phyloP scores from a whole-genome alignment of 441 rosid genomes.

The Omphalea diandra region DNA sequence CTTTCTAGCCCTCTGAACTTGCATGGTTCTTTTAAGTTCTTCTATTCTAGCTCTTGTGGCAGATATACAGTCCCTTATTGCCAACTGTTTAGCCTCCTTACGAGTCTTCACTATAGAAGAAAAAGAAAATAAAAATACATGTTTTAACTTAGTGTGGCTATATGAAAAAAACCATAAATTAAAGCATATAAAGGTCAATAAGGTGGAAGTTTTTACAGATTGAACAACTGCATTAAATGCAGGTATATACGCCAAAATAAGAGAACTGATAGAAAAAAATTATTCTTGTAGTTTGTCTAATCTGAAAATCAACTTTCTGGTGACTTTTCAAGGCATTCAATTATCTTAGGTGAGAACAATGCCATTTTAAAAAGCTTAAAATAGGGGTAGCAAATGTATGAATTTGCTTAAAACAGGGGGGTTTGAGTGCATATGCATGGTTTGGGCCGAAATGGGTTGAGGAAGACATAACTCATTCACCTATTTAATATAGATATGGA shows the following conservation, averaged over 20 bases:
- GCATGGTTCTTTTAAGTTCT: constrained; percentile 49
- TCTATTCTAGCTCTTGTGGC: constrained; percentile 50
- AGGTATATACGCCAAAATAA: background rate
- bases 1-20: constrained; percentile 53
- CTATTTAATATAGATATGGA: too few relatives aligned
- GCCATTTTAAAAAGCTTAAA: background rate
- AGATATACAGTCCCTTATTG: constrained; percentile 56
- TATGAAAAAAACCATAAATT: too few relatives aligned
- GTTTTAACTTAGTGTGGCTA: too few relatives aligned
- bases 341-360: background rate
- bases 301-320: background rate
- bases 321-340: background rate
- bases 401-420: too few relatives aligned
- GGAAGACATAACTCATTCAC: too few relatives aligned
- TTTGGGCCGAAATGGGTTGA: too few relatives aligned
- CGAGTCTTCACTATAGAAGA: constrained; percentile 66
- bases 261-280: too few relatives aligned
- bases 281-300: background rate
- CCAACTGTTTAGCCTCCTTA: constrained; percentile 73
- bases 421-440: too few relatives aligned
- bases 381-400: too few relatives aligned
- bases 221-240: background rate
- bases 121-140: background rate
- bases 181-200: too few relatives aligned
- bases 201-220: background rate